Conservation (phyloP, 306 rosid species). For the Fagus crenata region DNA sequence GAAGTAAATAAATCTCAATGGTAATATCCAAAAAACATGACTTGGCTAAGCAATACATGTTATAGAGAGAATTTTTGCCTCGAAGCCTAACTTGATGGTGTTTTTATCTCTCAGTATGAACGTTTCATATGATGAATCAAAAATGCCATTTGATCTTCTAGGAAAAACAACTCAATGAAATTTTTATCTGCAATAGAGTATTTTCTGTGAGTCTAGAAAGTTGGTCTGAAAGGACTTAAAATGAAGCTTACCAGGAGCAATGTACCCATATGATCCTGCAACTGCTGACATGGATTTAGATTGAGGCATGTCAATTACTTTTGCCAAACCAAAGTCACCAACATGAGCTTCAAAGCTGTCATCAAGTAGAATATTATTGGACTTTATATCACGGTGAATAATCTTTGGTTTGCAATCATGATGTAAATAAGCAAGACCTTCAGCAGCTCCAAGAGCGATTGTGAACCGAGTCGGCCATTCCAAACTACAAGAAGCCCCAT, state of each 20-base stretch:
- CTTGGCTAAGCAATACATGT: not conserved
- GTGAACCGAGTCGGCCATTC: constrained; percentile 86
- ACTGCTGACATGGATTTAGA: constrained; percentile 97
- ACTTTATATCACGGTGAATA: constrained; percentile 91
- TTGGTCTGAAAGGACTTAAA: not conserved
- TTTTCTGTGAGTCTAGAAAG: not conserved
- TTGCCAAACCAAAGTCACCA: constrained; percentile 97
- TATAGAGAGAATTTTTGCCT: not conserved
- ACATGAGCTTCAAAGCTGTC: constrained; percentile 91
- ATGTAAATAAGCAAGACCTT: constrained; percentile 95
- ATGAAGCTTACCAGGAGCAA: constrained; percentile 83
- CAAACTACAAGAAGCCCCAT: constrained; percentile 57
- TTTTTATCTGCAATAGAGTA: not conserved
- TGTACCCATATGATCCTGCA: constrained; percentile 98
- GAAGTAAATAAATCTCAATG: not conserved
- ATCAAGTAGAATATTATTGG: constrained; percentile 87
- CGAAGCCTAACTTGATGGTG: not conserved
- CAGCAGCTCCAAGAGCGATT: constrained; percentile 97
- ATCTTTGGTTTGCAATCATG: constrained; percentile 96
- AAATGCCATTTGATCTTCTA: not conserved
- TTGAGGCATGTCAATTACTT: constrained; percentile 96
- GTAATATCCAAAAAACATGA: not conserved
- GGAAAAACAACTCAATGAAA: not conserved
- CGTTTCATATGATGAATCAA: not conserved
- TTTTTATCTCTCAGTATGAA: not conserved